phyloP scores from a whole-genome alignment of 208 protist species.

The Acanthamoeba lenticulata region DNA sequence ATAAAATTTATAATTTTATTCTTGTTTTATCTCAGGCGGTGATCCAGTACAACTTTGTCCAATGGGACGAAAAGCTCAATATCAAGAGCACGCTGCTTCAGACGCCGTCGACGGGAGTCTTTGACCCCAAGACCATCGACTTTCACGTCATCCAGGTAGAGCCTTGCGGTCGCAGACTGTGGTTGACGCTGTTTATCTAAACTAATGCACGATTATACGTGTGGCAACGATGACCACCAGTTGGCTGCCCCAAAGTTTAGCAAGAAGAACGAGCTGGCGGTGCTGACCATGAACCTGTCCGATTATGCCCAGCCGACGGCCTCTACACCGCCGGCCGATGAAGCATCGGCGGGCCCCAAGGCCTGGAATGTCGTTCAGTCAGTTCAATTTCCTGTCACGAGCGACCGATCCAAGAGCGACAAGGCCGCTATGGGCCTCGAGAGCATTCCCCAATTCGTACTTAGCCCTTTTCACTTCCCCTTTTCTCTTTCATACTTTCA shows the following conservation, averaged over 20 bases:
- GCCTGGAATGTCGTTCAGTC: neutral
- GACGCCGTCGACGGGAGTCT: neutral
- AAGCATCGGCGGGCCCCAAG: neutral
- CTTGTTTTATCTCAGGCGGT: neutral
- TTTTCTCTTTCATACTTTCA: neutral
- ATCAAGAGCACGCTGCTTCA: conserved; percentile 42
- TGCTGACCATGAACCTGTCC: neutral
- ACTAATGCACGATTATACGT: too few species aligned
- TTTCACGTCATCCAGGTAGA: conserved; percentile 7
- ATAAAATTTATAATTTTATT: neutral
- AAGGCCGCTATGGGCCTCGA: neutral
- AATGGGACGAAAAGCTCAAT: conserved; percentile 5
- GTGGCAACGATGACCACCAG: neutral
- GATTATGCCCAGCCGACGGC: conserved; percentile 19
- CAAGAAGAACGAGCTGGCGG: conserved; percentile 13
- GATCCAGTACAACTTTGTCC: conserved; percentile 33
- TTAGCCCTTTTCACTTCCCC: neutral
- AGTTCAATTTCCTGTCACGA: neutral
- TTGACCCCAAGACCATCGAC: conserved; percentile 45
- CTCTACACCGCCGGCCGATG: neutral
- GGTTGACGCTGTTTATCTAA: too few species aligned
- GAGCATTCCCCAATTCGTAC: neutral
- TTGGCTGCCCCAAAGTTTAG: neutral
- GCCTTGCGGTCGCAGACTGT: too few species aligned
- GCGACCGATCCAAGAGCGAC: neutral